A percentile compares a stretch with the other conserved stretches of the same genome.
Evolutionary conservation across 2,329 filamentous ascomycete genomes (phyloP).

Genomic region (Claviceps spartinae): DNA sequence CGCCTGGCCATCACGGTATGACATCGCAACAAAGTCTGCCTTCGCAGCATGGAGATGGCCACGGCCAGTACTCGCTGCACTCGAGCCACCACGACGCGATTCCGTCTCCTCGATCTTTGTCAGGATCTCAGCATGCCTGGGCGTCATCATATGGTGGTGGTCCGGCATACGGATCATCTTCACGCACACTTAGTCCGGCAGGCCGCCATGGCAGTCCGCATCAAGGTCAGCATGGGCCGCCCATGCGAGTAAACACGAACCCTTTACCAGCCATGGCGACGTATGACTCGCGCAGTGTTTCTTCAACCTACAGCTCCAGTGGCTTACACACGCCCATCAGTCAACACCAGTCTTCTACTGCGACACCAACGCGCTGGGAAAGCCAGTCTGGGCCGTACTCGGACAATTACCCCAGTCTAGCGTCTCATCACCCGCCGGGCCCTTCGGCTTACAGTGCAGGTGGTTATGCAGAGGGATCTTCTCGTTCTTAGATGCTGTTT

Average conservation of each 20-base stretch:
- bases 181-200: conserved; percentile 29
- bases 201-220: conserved; percentile 23
- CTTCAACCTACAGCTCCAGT: conserved; percentile 22
- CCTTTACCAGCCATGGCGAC: conserved; percentile 26
- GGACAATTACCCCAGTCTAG: conserved; percentile 25
- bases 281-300: conserved; percentile 24
- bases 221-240: conserved; percentile 16
- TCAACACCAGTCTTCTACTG: conserved; percentile 22
- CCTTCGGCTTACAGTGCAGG: conserved; percentile 28
- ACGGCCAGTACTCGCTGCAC: conserved; percentile 27
- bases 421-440: conserved; percentile 20
- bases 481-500: conserved; percentile 23
- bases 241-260: conserved; percentile 23
- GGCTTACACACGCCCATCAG: conserved; percentile 27
- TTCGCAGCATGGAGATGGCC: conserved; percentile 18
- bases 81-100: conserved; percentile 34
- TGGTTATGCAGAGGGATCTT: conserved; percentile 28
- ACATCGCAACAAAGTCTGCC: conserved; percentile 16
- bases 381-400: conserved; percentile 23
- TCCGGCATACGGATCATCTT: conserved; percentile 19
- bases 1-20: conserved; percentile 23
- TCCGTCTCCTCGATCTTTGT: conserved; percentile 38
- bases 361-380: conserved; percentile 29
- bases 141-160: conserved; percentile 27
- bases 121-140: conserved; percentile 36